Base-by-base conservation (phyloP, 495 filamentous ascomycete species). In the Cercophora samala region DNA sequence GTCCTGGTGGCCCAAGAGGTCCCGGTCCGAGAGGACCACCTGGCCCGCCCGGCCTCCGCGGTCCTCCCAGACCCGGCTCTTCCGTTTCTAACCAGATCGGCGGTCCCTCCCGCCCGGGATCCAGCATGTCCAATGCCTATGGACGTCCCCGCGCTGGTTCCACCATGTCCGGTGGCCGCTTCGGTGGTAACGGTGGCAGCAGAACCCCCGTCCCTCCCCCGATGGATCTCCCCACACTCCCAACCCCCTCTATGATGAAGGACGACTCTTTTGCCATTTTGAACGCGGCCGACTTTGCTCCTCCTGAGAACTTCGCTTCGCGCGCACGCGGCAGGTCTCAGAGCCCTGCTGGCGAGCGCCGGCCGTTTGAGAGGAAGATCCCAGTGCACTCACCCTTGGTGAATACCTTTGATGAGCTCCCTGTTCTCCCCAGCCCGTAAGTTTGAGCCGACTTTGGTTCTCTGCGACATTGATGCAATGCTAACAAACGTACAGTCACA, bases 351-450 rank as follows among this genome's bases (percentile, higher is more conserved):
- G 93, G 94, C 51, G 90, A 91, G 62, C 77, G 86, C 46, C 82
- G 87, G 23, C 89, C 93, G 2, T 99, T 90, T 78, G 88, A 87
- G 64, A 87, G 90, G 3, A 78, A 82, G 26, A 84, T 91, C 1
- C 84, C 87, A 15, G 86, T 88, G 19, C 91, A 92, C 77, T 88
- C 86, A 26, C 93, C 93, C 0, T 81, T 97, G 66, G 90, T 82
- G 8, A 91, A 90, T 61, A 84, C 93, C 5, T 97, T 91, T 72
- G 93, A 98, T 60, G 94, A 98, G 53, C 89, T 98, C 37, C 70
- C 89, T 13, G 82, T 83, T 13, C 88, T 99, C 66, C 95, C 96
- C 52, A 96, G 91, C 83, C 91, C 94, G 89, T 94, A 88, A 90
- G 91, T 91, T 11, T 18, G 1, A 13, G 6, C 22, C n/a, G 66